Evolutionary conservation across 768 basidiomycete genomes (phyloP), one percentile per base, ranked within the genome.

Genomic region (Boletus reticuloceps): DNA sequence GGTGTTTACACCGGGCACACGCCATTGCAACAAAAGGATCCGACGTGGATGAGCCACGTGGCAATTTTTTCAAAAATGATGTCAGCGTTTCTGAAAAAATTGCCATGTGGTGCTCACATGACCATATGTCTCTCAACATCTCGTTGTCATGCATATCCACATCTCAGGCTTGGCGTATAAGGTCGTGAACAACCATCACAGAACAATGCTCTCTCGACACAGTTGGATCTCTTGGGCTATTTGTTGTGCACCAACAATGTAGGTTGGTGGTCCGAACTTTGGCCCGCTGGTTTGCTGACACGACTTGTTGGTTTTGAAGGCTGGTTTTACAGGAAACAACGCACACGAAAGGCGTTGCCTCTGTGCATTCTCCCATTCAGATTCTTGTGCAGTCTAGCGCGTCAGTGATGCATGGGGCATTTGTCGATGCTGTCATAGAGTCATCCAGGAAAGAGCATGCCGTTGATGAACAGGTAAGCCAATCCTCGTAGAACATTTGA

Each of bases 151-250:
- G 64, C 14, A 53, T 62, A 54, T 54, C 55, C 68, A 98, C 93
- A 87, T 98, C 58, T 98, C 96, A 45, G 97, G 97, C 41, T 98
- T 94, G 10, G 97, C 97, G 12, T 99, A 97, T 75, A 98, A 97
- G 74, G 90, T 99, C 52, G 87, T 89, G 42, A 89, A 85, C 61
- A 83, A 84, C 49, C 96, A 98, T 63, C 97, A 99, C 63, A 97
- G 97, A 0, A 99, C 97, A 14, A 99, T 99, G 97, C 82, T 99
- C 27, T 98, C 20, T 87, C 91, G 10, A 93, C 94, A 4, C 74
- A 79, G 45, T 79, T 98, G 29, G 76, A 80, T 34, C 78, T 82
- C 7, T 74, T 99, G 9, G 88, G 91, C 0, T 82, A 88, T 57
- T 72, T 93, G 11, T 75, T 98, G 47, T 82, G 76, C 13, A 77